Percentiles rank a stretch among this genome's conserved stretches.
Evolutionary conservation across 2,329 filamentous ascomycete genomes (phyloP).

Genomic region (Penicillium sclerotiorum): DNA sequence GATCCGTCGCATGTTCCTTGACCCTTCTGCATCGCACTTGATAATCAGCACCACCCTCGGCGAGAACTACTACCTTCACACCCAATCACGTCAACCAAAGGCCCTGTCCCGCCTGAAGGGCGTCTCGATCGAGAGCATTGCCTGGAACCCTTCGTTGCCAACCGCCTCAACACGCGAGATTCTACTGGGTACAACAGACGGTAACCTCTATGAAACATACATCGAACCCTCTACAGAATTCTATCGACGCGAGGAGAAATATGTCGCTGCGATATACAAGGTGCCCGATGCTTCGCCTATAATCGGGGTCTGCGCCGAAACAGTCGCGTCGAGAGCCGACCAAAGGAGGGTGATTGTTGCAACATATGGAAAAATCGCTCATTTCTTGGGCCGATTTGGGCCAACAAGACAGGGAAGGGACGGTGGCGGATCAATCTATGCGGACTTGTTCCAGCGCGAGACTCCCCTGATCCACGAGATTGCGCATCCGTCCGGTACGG

Average conservation of each 20-base stretch:
- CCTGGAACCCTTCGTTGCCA: slow-evolving; percentile 91
- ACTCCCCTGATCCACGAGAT: slow-evolving; percentile 76
- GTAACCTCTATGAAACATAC: slow-evolving; percentile 91
- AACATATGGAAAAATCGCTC: slow-evolving; percentile 75
- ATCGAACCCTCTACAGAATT: slow-evolving; percentile 95
- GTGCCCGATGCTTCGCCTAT: slow-evolving; percentile 75
- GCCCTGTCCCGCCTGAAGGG: slow-evolving; percentile 79
- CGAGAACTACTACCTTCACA: slow-evolving; percentile 98
- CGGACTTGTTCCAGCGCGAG: slow-evolving; percentile 84
- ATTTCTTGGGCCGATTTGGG: slow-evolving; percentile 77
- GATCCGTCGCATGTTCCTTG: slow-evolving; percentile 94
- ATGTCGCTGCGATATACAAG: slow-evolving; percentile 80
- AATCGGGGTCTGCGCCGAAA: slow-evolving; percentile 83
- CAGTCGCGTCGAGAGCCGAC: slow-evolving; percentile 68
- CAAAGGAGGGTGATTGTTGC: slow-evolving; percentile 76
- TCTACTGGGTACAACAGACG: slow-evolving; percentile 85
- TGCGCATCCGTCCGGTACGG: slow-evolving; percentile 59
- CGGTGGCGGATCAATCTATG: slow-evolving; percentile 81
- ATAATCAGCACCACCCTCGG: slow-evolving; percentile 87
- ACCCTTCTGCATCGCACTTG: slow-evolving; percentile 92
- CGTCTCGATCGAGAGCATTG: slow-evolving; percentile 83
- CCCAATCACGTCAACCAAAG: slow-evolving; percentile 86
- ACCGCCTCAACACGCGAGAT: slow-evolving; percentile 96
- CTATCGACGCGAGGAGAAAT: slow-evolving; percentile 92
- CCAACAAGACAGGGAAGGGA: slow-evolving; percentile 65